Base-by-base conservation (phyloP, 306 rosid species). In the Begonia masoniana region DNA sequence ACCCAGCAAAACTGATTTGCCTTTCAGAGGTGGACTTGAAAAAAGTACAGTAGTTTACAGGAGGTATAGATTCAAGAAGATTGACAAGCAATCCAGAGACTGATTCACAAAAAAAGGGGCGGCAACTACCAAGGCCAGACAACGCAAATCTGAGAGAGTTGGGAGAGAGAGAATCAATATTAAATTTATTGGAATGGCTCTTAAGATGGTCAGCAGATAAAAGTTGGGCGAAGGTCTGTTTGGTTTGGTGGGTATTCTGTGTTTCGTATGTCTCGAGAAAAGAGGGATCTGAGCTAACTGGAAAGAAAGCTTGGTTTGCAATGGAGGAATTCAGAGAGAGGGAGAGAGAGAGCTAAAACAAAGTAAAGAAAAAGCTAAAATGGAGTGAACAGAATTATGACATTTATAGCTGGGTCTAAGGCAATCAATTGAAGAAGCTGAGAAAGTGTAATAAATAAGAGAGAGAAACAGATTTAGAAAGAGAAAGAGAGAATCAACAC, bases 221-320 rank as follows among this genome's bases (percentile, higher is more conserved):
- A 61, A 80, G 56, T 17, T 17, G 1, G 19, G 19, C 1, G 19
- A 17, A 17, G 19, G 19, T 17, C 1, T 17, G 19, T 17, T 17
- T 17, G 19, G 1, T 17, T 17, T 53, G 77, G 82, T 78, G 87
- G 76, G 72, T 71, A 62, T 66, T 63, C 67, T 24, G 67, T 15
- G 31, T 67, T 69, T 66, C 19, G 19, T 17, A 17, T 17, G 19
- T 17, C 19, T 47, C 59, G 61, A 68, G 19, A 55, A 68, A 69
- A 58, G 67, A 43, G 70, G 81, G 77, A 41, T 69, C 73, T 67
- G 19, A 0, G 19, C 19, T 17, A 17, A 76, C 78, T 79, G 84
- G 68, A 84, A 81, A 79, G 80, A 66, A 67, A 73, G 77, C 77
- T 75, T 80, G 88, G 79, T 71, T 74, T 76, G 93, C 62, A 82